phyloP scores from a whole-genome alignment of 2,329 filamentous ascomycete species.

The Botrytis pseudocinerea region DNA sequence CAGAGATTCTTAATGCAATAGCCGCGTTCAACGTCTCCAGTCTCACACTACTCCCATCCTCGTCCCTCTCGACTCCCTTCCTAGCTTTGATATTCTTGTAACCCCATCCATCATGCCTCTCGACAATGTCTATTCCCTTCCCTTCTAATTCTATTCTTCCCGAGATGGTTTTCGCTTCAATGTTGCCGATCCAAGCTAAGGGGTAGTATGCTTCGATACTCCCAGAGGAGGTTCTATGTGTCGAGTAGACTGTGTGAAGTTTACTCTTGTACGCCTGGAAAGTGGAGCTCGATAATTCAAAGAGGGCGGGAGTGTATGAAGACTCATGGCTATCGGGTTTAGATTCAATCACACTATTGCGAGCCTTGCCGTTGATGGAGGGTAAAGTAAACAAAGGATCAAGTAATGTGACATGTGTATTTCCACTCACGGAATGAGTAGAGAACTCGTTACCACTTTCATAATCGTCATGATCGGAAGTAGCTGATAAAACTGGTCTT shows the following conservation, averaged over 20 bases:
- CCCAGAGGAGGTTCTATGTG: slow-evolving; percentile 32
- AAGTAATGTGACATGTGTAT: slow-evolving; percentile 30
- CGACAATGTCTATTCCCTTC: slow-evolving; percentile 31
- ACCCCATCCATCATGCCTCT: slow-evolving; percentile 31
- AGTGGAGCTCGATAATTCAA: slow-evolving; percentile 10
- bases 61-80: slow-evolving; percentile 33
- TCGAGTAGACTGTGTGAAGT: slow-evolving; percentile 31
- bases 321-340: background rate
- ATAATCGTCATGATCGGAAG: slow-evolving; percentile 17
- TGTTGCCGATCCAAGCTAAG: slow-evolving; percentile 34
- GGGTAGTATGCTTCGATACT: slow-evolving; percentile 34
- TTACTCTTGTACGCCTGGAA: slow-evolving; percentile 15
- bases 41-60: slow-evolving; percentile 31
- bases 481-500: slow-evolving; percentile 33
- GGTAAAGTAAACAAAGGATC: slow-evolving; percentile 28
- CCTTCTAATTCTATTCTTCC: slow-evolving; percentile 33
- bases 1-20: slow-evolving; percentile 5
- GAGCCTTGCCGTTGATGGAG: background rate
- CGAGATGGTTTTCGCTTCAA: slow-evolving; percentile 33
- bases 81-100: slow-evolving; percentile 31
- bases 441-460: slow-evolving; percentile 28
- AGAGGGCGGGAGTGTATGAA: background rate
- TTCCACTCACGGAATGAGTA: slow-evolving; percentile 35
- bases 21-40: slow-evolving; percentile 33
- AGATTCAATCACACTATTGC: background rate